Evolutionary conservation across 768 basidiomycete species (phyloP).

Genomic region (Pleurotus citrinopileatus): DNA sequence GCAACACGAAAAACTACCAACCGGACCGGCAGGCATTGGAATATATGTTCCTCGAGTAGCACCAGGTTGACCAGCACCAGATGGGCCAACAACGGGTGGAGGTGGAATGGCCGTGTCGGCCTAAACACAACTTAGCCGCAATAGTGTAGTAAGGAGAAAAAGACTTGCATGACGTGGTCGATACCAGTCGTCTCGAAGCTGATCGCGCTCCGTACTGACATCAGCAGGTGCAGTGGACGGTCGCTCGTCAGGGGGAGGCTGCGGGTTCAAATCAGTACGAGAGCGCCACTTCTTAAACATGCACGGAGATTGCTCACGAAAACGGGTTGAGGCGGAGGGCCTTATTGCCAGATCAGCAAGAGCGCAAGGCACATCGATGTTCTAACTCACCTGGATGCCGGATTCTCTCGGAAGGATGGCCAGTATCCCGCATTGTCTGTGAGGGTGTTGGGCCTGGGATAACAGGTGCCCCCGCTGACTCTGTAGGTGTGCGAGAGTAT

Average conservation of each 20-base stretch:
- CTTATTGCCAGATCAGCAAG: not conserved
- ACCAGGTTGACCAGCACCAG: constrained; percentile 21
- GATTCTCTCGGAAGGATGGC: not conserved
- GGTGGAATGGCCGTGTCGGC: constrained; percentile 21
- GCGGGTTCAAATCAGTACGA: constrained; percentile 4
- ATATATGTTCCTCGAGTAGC: constrained; percentile 29
- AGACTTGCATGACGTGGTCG: constrained; percentile 13
- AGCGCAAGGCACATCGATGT: not conserved
- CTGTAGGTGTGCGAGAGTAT: not conserved
- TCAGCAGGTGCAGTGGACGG: constrained; percentile 27
- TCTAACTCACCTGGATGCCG: not conserved
- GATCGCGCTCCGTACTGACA: constrained; percentile 14
- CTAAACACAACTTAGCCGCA: not conserved
- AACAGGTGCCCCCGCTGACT: constrained; percentile 4
- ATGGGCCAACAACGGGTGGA: constrained; percentile 20
- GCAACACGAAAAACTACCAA: constrained; percentile 27
- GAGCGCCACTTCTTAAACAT: not conserved
- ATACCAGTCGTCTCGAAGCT: constrained; percentile 30
- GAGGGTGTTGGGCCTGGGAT: not conserved
- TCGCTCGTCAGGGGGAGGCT: constrained; percentile 13
- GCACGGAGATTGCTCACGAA: constrained; percentile 20
- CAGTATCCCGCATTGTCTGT: not conserved
- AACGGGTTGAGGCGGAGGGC: constrained; percentile 22
- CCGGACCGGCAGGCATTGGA: constrained; percentile 53
- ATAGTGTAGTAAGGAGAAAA: not conserved